Base-by-base conservation (phyloP, 1,284 basidiomycete genomes). In the Vanrija humicola region DNA sequence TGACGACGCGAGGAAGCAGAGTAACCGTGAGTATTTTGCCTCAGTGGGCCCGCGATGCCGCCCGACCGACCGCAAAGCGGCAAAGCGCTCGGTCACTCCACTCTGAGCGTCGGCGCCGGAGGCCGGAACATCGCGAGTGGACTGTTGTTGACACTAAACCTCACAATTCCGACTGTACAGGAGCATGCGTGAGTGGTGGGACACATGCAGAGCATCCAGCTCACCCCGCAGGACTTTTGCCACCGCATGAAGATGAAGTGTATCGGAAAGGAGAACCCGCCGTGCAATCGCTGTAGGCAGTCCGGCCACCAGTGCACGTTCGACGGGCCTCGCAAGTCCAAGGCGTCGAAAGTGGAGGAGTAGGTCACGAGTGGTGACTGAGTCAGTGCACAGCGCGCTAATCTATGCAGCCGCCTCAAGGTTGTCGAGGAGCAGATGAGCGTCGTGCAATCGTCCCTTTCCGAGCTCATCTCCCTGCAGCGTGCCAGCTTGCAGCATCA, bases 281-380 rank as follows among this genome's bases (percentile, higher is more conserved):
- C 90, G n/a, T 94, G 90, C 76, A 85, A 87, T 68, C 84, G 90
- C 40, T 94, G 90, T 74, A 82, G 87, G 45, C 86, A 88, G 65
- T 85, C 87, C 21, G 86, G 88, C 7, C 81, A 91, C 18, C 86
- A 89, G 48, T 94, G 90, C 78, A 81, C 92, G 18, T 93, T 94
- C 67, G 90, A 93, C 72, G 93, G 92, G 62, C 90, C 90, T 46
- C 88, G 89, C 3, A 89, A 89, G 55, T 88, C 59, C 45, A 74
- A 74, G 88, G 78, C 62, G 6, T 56, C 64, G 21, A 88, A 89
- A 38, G 89, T 90, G 4, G 78, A 92, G 59, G 90, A 91, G 90
- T 92, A 74, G 76, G 88, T 81, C 18, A 6, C 18, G 12, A 12
- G 29, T 7, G 7, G 16, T 4, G 2, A 23, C 5, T 23, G 5